phyloP scores from a whole-genome alignment of 1,284 basidiomycete species.

The Calocybe gambosa region DNA sequence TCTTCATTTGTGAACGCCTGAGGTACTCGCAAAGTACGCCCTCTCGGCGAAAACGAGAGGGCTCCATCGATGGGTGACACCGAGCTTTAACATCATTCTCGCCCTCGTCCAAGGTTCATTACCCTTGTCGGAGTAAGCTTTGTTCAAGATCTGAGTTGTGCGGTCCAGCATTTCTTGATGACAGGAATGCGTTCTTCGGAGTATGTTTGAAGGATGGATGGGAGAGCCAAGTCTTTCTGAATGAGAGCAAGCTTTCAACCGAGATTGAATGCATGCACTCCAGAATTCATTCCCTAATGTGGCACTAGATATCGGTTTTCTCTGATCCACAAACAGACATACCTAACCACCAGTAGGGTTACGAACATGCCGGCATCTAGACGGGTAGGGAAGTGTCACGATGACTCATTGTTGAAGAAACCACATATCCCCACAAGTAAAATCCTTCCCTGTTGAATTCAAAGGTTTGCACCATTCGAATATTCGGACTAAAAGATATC shows the following conservation, averaged over 20 bases:
- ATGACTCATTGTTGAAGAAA: constrained; percentile 7
- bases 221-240: constrained; percentile 28
- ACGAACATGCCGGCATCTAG: constrained; percentile 39
- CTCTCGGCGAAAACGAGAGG: constrained; percentile 37
- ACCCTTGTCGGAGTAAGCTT: constrained; percentile 18
- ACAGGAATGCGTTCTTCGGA: constrained; percentile 37
- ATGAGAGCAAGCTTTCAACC: constrained; percentile 45
- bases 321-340: too few relatives aligned
- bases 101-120: constrained; percentile 19
- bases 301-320: constrained; percentile 5
- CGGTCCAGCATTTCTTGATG: constrained; percentile 25
- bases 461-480: constrained; percentile 23
- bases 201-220: constrained; percentile 34
- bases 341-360: constrained; percentile 39
- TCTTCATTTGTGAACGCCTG: constrained; percentile 17
- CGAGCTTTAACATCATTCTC: constrained; percentile 31
- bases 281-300: constrained; percentile 26
- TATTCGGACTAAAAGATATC: constrained; percentile 18
- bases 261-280: constrained; percentile 29
- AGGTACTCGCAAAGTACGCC: constrained; percentile 18
- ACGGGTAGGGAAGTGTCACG: background rate
- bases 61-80: constrained; percentile 44
- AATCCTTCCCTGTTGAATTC: constrained; percentile 15
- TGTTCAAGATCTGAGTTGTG: constrained; percentile 27
- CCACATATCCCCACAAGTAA: constrained; percentile 14